Conservation (phyloP, 2,329 filamentous ascomycete genomes). For the Aspergillus amoenus region DNA sequence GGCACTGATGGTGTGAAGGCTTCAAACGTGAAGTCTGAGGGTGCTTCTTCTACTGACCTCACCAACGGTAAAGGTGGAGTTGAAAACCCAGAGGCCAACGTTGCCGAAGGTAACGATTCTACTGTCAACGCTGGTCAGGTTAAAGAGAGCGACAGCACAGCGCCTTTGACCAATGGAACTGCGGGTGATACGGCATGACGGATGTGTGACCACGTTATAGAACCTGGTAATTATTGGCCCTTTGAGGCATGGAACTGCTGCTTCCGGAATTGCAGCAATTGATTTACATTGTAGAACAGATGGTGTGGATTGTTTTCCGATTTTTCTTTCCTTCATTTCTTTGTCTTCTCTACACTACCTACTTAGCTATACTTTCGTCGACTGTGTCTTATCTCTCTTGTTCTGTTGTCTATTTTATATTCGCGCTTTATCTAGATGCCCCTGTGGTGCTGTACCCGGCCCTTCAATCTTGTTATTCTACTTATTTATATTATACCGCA, state of each 20-base stretch:
- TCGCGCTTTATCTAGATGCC: neutral
- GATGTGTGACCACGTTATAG: slow-evolving; percentile 7
- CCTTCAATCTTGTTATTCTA: neutral
- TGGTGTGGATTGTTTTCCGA: neutral
- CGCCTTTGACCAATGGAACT: slow-evolving; percentile 57
- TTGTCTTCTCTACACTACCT: neutral
- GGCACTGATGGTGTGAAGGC: slow-evolving; percentile 18
- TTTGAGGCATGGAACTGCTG: neutral
- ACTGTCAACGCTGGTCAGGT: slow-evolving; percentile 18
- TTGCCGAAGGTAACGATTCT: slow-evolving; percentile 12
- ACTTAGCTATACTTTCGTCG: slow-evolving; percentile 1
- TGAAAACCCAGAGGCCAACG: slow-evolving; percentile 9
- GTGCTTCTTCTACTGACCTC: slow-evolving; percentile 16
- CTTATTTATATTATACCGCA: neutral
- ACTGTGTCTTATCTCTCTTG: slow-evolving; percentile 3
- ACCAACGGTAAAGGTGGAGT: slow-evolving; percentile 15
- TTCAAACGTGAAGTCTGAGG: slow-evolving; percentile 39
- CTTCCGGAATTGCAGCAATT: neutral
- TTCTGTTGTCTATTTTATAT: slow-evolving; percentile 14
- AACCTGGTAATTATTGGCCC: neutral
- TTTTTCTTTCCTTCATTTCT: neutral
- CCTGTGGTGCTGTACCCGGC: neutral
- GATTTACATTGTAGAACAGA: neutral
- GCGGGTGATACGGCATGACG: slow-evolving; percentile 50
- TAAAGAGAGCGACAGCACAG: slow-evolving; percentile 36